Evolutionary conservation across 1,284 basidiomycete genomes (phyloP), one percentile per base, ranked within the genome.

Genomic region (Mycosarcoma mackinlayi): DNA sequence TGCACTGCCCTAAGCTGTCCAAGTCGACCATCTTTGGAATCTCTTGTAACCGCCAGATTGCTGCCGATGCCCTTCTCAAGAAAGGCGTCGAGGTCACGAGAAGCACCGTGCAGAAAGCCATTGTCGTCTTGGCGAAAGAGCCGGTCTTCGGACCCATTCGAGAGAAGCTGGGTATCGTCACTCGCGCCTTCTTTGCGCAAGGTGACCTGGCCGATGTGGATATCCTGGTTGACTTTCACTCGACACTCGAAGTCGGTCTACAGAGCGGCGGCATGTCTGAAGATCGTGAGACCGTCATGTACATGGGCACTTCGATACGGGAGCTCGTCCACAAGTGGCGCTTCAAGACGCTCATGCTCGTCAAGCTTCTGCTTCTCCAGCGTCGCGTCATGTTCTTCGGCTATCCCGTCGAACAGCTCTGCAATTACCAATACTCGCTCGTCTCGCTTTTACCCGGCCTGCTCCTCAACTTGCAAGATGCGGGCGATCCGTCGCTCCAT

Each of bases 351-450:
- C 85, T 99, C n/a, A 86, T 93, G 35, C 86, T 98, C n/a, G 87
- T 98, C 65, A 99, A 99, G 83, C 89, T 96, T 16, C 84, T 99
- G 9, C 91, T 98, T 82, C 85, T 98, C 27, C 95, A 99, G 33
- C 58, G 68, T 13, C 56, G 63, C 18, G 91, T 98, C 65, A 92
- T 98, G 90, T 94, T 98, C 82, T 96, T 89, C 76, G 95, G 95
- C 8, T 94, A 97, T 79, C 95, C 95, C 0, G 95, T 98, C 0
- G 96, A 99, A 83, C 89, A 90, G 58, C 85, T 99, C 28, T 98
- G 95, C 85, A 97, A 94, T 24, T 96, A 93, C 78, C 96, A 99
- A 83, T 99, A 99, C 83, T 95, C 93, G 1, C 87, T 98, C 24
- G 88, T 85, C 25, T 83, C 83, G 1, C 76, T 85, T 13, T 73